Conservation (phyloP, 306 rosid genomes). For the Trifolium pratense region DNA sequence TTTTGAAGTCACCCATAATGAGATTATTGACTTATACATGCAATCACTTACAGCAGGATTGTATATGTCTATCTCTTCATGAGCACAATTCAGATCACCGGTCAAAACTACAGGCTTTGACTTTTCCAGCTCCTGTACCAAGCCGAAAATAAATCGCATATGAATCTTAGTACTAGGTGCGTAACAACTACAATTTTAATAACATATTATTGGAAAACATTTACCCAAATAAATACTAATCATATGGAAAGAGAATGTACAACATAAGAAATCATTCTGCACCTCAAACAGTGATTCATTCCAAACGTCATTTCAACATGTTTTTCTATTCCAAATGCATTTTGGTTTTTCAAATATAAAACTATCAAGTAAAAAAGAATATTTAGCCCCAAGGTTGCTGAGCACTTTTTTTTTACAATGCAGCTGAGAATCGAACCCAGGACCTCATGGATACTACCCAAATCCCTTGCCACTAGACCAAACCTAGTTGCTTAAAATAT, state of each 20-base stretch:
- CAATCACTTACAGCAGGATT: constrained; percentile 92
- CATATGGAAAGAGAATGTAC: neutral
- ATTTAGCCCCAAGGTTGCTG: constrained; percentile 12
- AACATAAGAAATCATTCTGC: constrained; percentile 26
- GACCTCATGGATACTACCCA: too few relatives aligned
- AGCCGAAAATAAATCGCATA: constrained; percentile 39
- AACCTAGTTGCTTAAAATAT: too few relatives aligned
- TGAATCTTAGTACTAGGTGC: constrained; percentile 7
- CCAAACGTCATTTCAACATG: constrained; percentile 14
- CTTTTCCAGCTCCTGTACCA: constrained; percentile 86
- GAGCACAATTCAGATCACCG: constrained; percentile 97
- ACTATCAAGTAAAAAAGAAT: neutral
- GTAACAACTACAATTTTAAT: constrained; percentile 6
- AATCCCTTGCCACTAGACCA: too few relatives aligned
- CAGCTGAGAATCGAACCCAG: too few relatives aligned
- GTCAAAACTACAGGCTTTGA: constrained; percentile 90
- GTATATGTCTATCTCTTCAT: constrained; percentile 91
- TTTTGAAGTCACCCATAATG: too few relatives aligned
- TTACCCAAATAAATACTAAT: neutral
- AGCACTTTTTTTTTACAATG: too few relatives aligned
- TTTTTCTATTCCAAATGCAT: neutral
- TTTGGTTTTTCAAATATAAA: constrained; percentile 21
- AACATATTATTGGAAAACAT: constrained; percentile 10
- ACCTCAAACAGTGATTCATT: constrained; percentile 10
- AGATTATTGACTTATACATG: constrained; percentile 8